phyloP scores from a whole-genome alignment of 2,329 filamentous ascomycete genomes.

The Bipolaris gigantea region DNA sequence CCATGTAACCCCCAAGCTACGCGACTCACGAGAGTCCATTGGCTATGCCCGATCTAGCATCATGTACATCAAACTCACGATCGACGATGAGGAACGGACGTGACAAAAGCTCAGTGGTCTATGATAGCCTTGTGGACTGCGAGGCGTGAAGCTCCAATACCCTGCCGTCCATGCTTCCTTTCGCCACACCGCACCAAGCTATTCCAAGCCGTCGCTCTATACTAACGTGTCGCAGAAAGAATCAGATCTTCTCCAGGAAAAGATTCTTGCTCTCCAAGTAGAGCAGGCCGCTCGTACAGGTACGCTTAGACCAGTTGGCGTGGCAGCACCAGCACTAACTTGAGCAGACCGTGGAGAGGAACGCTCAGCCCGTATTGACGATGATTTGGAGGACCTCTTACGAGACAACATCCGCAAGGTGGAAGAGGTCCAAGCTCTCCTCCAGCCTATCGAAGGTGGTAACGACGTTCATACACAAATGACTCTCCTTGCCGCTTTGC shows the following conservation, averaged over 20 bases:
- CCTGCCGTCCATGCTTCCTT: background rate
- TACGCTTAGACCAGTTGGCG: constrained; percentile 12
- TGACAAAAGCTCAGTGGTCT: no score
- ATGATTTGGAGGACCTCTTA: constrained; percentile 50
- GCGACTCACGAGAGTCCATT: background rate
- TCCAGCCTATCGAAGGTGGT: constrained; percentile 46
- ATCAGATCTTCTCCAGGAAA: constrained; percentile 37
- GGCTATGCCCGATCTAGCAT: background rate
- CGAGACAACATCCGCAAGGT: constrained; percentile 53
- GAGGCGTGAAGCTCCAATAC: background rate
- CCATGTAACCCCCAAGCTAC: constrained; percentile 2
- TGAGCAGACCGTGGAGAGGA: constrained; percentile 39
- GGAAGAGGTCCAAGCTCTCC: constrained; percentile 50
- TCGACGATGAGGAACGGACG: background rate
- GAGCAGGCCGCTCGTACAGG: constrained; percentile 35
- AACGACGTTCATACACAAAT: constrained; percentile 50
- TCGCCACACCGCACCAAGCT: background rate
- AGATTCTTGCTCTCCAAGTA: constrained; percentile 34
- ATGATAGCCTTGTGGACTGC: background rate
- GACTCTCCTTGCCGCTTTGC: constrained; percentile 52
- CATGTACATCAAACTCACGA: background rate
- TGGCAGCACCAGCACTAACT: constrained; percentile 7
- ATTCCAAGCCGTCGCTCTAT: background rate
- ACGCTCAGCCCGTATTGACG: constrained; percentile 47
- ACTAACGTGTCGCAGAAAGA: constrained; percentile 29